phyloP scores from a whole-genome alignment of 2,329 filamentous ascomycete species.

The Diaporthe velutina region DNA sequence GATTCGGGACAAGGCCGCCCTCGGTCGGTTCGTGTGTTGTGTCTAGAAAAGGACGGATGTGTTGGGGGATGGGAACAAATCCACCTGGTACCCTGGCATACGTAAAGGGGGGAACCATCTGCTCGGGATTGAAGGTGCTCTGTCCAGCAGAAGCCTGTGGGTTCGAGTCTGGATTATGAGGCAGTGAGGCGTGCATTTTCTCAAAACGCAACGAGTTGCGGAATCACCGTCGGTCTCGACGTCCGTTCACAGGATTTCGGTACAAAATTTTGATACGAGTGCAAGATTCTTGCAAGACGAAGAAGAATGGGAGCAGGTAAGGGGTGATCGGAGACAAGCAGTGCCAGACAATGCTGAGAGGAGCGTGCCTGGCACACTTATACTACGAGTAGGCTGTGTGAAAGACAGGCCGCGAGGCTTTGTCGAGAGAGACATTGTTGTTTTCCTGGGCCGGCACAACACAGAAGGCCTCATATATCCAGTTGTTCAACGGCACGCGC shows the following conservation, averaged over 20 bases:
- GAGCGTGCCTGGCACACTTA: not conserved
- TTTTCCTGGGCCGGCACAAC: not conserved
- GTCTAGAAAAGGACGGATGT: conserved; percentile 12
- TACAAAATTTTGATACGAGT: not conserved
- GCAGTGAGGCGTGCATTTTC: not conserved
- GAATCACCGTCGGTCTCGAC: not conserved
- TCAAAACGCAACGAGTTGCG: not conserved
- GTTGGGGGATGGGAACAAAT: not conserved
- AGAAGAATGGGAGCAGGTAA: not conserved
- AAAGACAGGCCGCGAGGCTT: not conserved
- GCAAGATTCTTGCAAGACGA: no score
- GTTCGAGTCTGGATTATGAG: no score
- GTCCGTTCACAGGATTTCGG: not conserved
- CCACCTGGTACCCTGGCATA: not conserved
- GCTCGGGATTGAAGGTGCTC: not conserved
- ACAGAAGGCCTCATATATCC: not conserved
- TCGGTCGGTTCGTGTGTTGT: not conserved
- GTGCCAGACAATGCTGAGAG: not conserved
- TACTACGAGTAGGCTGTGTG: not conserved
- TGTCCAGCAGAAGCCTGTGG: not conserved
- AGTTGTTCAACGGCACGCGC: not conserved
- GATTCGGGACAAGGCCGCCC: not conserved
- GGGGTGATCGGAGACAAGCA: not conserved
- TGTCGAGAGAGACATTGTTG: not conserved
- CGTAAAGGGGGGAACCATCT: not conserved